Evolutionary conservation across 495 filamentous ascomycete genomes (phyloP).

Genomic region (Antarctomyces pellizariae): DNA sequence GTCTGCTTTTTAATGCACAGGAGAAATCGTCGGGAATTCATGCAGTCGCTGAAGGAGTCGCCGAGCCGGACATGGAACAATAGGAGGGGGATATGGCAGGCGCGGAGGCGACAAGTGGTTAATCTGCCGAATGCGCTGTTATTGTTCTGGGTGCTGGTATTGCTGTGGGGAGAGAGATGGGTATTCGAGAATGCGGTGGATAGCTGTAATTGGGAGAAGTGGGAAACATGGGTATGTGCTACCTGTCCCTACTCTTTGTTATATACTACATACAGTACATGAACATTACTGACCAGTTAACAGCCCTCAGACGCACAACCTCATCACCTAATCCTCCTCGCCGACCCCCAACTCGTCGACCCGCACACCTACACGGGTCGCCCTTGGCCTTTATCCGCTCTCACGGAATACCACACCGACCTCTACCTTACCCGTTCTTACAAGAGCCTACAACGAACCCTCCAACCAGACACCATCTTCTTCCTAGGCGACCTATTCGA

Average conservation of each 20-base stretch:
- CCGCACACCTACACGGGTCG: constrained; percentile 89
- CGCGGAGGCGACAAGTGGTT: constrained; percentile 14
- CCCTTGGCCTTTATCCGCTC: constrained; percentile 61
- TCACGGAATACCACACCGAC: constrained; percentile 69
- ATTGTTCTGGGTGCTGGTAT: constrained; percentile 44
- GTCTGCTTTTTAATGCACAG: too few relatives aligned
- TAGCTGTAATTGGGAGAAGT: constrained; percentile 58
- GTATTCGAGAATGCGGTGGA: constrained; percentile 44
- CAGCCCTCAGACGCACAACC: constrained; percentile 57
- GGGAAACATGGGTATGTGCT: constrained; percentile 74
- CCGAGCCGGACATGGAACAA: too few relatives aligned
- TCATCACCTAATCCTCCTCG: constrained; percentile 69
- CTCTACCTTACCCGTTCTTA: constrained; percentile 70
- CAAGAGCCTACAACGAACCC: constrained; percentile 35
- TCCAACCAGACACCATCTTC: constrained; percentile 61
- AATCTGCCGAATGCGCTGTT: constrained; percentile 43
- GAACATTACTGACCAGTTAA: too few relatives aligned
- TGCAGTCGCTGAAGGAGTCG: too few relatives aligned
- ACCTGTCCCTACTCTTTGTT: too few relatives aligned
- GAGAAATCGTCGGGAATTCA: too few relatives aligned
- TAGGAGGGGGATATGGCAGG: constrained; percentile 4
- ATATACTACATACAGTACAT: too few relatives aligned
- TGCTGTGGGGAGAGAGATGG: constrained; percentile 76
- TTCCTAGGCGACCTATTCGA: constrained; percentile 95
- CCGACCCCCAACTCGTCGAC: constrained; percentile 95